Conservation (phyloP, 768 basidiomycete species). For the Gloeopeniophorella convolvens region DNA sequence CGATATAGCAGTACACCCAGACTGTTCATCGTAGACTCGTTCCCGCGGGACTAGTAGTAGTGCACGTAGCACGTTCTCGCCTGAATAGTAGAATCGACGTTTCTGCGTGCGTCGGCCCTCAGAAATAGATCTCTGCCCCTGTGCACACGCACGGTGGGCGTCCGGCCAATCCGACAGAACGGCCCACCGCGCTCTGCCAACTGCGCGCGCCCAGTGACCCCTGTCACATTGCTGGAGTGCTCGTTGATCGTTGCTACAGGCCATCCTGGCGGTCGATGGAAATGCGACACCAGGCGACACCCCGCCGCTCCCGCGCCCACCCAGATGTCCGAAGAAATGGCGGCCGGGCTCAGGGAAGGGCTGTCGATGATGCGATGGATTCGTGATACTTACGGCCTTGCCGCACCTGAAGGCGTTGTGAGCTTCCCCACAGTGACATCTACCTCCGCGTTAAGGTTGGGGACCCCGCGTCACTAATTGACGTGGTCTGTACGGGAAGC, state of each 20-base stretch:
- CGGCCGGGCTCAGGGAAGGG: too few species aligned
- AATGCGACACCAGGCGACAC: neutral
- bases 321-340: slow-evolving; percentile 3
- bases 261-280: neutral
- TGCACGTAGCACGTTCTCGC: too few species aligned
- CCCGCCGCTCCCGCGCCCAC: slow-evolving; percentile 3
- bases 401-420: neutral
- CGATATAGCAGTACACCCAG: too few species aligned
- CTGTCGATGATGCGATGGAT: too few species aligned
- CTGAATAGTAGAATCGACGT: too few species aligned
- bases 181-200: neutral
- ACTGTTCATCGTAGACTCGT: too few species aligned
- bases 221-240: slow-evolving; percentile 14
- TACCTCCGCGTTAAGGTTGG: slow-evolving; percentile 7
- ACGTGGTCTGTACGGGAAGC: too few species aligned
- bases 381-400: slow-evolving; percentile 7
- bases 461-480: too few species aligned
- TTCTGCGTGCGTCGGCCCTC: too few species aligned
- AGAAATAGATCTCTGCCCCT: too few species aligned
- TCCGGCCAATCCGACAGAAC: slow-evolving; percentile 6
- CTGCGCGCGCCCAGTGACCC: neutral
- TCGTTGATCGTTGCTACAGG: slow-evolving; percentile 3
- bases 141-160: too few species aligned
- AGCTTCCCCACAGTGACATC: neutral
- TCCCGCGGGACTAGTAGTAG: too few species aligned